phyloP scores from a whole-genome alignment of 2,329 filamentous ascomycete genomes.

The Dactylellina cionopaga region DNA sequence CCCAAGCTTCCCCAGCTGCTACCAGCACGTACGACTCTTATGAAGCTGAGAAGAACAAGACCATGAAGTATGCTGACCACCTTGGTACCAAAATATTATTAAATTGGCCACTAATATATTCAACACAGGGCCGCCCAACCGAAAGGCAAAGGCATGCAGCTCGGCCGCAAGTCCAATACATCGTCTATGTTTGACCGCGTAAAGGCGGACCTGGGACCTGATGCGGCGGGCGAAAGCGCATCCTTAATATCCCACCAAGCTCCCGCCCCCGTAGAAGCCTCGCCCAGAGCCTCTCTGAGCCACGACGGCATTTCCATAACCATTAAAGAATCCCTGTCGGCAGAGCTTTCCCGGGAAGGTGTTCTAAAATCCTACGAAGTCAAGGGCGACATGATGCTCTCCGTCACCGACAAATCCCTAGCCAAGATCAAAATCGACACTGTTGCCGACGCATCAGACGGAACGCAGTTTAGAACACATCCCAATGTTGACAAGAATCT shows the following conservation, averaged over 20 bases:
- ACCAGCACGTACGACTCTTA: conserved; percentile 91
- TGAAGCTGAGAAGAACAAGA: conserved; percentile 96
- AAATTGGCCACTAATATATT: conserved; percentile 56
- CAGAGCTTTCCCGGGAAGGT: conserved; percentile 87
- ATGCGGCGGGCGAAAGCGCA: conserved; percentile 73
- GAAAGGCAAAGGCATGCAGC: conserved; percentile 97
- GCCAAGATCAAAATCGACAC: conserved; percentile 91
- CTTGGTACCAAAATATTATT: not conserved
- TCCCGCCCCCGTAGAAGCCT: conserved; percentile 61
- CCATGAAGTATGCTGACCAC: conserved; percentile 73
- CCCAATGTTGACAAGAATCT: conserved; percentile 92
- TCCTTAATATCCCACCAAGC: conserved; percentile 73
- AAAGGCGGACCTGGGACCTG: conserved; percentile 86
- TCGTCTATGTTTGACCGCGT: conserved; percentile 98
- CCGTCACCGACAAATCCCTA: conserved; percentile 85
- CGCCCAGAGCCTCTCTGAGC: conserved; percentile 73
- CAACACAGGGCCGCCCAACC: conserved; percentile 71
- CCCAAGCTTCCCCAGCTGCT: conserved; percentile 70
- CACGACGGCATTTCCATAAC: conserved; percentile 88
- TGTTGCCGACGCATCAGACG: conserved; percentile 70
- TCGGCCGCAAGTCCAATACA: conserved; percentile 98
- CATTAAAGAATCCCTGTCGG: conserved; percentile 87
- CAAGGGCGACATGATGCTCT: conserved; percentile 90
- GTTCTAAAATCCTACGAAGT: conserved; percentile 85
- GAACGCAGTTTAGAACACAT: conserved; percentile 86